phyloP scores from a whole-genome alignment of 2,329 filamentous ascomycete species.

The Fusarium sp. region DNA sequence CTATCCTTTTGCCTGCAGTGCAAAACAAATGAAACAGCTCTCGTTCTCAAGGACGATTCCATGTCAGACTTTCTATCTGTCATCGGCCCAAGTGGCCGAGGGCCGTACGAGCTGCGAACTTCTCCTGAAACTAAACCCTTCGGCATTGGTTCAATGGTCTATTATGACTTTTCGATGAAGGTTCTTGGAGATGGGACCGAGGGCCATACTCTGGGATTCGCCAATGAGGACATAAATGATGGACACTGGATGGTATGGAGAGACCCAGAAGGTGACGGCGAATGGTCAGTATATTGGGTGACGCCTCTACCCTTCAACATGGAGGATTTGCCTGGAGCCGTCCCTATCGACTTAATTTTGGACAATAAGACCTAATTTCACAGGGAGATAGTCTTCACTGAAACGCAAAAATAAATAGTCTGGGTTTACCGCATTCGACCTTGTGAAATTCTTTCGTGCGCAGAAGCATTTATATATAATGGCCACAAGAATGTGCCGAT shows the following conservation, averaged over 20 bases:
- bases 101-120: not conserved
- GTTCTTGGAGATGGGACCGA: fast-evolving
- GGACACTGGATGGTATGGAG: not conserved
- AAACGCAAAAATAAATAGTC: no score
- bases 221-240: not conserved
- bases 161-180: not conserved
- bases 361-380: not conserved
- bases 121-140: not conserved
- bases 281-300: not conserved
- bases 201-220: not conserved
- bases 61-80: not conserved
- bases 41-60: not conserved
- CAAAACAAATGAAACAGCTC: not conserved
- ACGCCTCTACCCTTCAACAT: not conserved
- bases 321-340: not conserved
- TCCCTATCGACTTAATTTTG: not conserved
- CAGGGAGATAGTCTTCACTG: no score
- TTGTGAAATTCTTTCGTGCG: no score
- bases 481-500: no score
- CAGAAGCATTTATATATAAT: no score
- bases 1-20: not conserved
- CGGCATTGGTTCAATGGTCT: not conserved
- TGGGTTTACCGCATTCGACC: no score
- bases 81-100: not conserved
- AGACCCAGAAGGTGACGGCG: not conserved